Base-by-base conservation (phyloP, 345 rosid genomes). In the Eucalyptus brandiana region DNA sequence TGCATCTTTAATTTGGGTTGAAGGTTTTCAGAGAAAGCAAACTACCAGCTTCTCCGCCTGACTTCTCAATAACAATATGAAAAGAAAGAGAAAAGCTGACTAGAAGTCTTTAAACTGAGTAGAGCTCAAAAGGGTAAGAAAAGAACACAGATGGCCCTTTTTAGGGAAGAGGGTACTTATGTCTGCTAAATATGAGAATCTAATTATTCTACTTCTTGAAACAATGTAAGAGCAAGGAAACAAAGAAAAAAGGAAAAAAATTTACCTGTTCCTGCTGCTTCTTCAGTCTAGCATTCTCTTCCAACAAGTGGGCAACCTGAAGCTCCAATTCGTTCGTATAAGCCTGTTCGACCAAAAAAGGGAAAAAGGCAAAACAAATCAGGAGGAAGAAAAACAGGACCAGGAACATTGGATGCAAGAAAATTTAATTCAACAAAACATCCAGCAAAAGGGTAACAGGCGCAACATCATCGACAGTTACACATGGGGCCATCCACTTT, bases 251-350 rank as follows among this genome's bases (percentile, higher is more conserved):
- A 16, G 9, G 47, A 6, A 76, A 34, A 19, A 19, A 23, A 40
- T 3, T 37, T 92, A 96, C 98, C 97, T 95, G 94, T 86, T 94
- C 94, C 69, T 95, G 97, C 58, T 93, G 94, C 90, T 90, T 94
- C 88, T 45, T 91, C 87, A 97, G 97, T 56, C 93, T 94, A 60
- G 93, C 95, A 93, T 97, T 97, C 85, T 96, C 99, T 86, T 92
- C 94, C 81, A 88, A 51, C 54, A 96, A 92, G 56, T 94, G 93
- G 11, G 90, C 90, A 40, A 76, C 85, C 85, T 93, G 95, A 12
- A 89, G 93, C 91, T 96, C 96, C 87, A 96, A 86, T 91, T 96
- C 95, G 24, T 91, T 91, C 30, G 97, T 95, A 76, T 96, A 96
- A 88, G 99, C 98, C 99, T 96, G 95, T 87, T 90, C 89, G 48